These are phyloP conservation scores for Coemansia sp. DNA, from an alignment of 192 early-diverging fungal genomes.

Conservation along the genomic window DNA sequence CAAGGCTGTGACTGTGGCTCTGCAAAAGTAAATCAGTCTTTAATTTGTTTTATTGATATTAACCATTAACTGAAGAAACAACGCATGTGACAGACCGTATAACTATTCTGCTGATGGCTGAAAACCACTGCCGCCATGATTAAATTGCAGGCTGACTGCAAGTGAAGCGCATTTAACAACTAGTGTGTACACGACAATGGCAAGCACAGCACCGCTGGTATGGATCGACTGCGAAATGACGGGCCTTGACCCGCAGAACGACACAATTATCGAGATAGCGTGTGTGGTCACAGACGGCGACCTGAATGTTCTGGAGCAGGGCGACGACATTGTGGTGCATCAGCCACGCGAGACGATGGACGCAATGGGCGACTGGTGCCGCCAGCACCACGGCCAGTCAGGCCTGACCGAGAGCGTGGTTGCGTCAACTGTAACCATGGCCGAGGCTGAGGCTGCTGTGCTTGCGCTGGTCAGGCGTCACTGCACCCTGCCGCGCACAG, in stretches of 20 bases:
- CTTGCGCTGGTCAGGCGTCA: conserved; percentile 72
- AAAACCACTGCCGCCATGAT: too few species aligned
- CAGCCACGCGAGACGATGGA: conserved; percentile 75
- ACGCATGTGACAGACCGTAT: too few species aligned
- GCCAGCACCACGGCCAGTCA: conserved; percentile 76
- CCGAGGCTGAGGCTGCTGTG: conserved; percentile 69
- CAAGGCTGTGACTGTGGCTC: conserved; percentile 36
- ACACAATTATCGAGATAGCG: conserved; percentile 88
- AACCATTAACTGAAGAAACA: too few species aligned
- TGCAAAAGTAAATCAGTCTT: conserved; percentile 15
- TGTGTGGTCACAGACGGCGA: conserved; percentile 83
- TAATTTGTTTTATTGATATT: not conserved
- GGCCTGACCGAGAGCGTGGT: conserved; percentile 79
- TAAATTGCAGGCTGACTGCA: too few species aligned
- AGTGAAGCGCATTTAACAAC: too few species aligned
- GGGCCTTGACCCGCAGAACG: conserved; percentile 55
- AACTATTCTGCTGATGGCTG: too few species aligned
- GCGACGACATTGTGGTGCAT: conserved; percentile 69
- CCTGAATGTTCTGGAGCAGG: conserved; percentile 79
- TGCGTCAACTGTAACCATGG: conserved; percentile 60
- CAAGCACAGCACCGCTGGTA: conserved; percentile 32
- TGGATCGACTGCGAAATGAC: conserved; percentile 58
- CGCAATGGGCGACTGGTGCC: conserved; percentile 90
- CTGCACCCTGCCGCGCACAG: conserved; percentile 59
- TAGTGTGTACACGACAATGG: not conserved